Evolutionary conservation across 2,329 filamentous ascomycete species (phyloP), one percentile per base, ranked within the genome.

Genomic region (Epicoccum nigrum): DNA sequence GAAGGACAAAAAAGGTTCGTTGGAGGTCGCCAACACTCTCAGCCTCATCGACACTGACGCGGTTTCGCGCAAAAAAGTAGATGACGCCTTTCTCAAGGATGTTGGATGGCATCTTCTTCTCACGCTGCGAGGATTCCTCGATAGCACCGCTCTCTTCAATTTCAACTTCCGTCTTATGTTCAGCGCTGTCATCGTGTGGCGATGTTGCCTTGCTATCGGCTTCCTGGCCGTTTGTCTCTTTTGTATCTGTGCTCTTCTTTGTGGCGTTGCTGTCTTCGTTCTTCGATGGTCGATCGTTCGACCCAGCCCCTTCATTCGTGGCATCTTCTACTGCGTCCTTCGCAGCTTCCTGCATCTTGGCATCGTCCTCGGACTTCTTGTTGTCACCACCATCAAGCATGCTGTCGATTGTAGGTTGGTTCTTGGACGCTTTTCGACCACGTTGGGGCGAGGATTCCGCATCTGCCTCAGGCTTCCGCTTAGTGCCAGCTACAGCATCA

Each of bases 61-160:
- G 86, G 7, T 86, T 85, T 15, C 92, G 86, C 64, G 88, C 87
- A 78, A 96, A 95, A 80, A 96, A 96, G 78, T 96, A 96, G 60
- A 96, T 86, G 62, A 94, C 83, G 3, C 92, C 92, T 65, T 94
- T 96, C 67, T 97, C 92, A 2, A 95, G 79, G 19, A 96, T 85
- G 52, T 78, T 86, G 5, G 81, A 83, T 1, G 84, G 78, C 31
- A 81, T 72, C 2, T 76, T 72, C 35, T 80, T 72, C 61, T 80
- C 79, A 33, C 82, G 78, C 42, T 80, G 68, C 15, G 78, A 71
- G 2, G 81, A 79, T 41, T 80, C 74, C 51, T 78, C 74, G 4
- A 85, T 71, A 1, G 81, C 47, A 33, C 61, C 51, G 33, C 60
- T 54, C 40, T 47, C 64, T 17, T 75, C 59, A 51, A 16, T 66